Percentiles rank a stretch among this genome's conserved stretches.
phyloP scores from a whole-genome alignment of 139 green algal genomes.

The Micractinium conductrix region DNA sequence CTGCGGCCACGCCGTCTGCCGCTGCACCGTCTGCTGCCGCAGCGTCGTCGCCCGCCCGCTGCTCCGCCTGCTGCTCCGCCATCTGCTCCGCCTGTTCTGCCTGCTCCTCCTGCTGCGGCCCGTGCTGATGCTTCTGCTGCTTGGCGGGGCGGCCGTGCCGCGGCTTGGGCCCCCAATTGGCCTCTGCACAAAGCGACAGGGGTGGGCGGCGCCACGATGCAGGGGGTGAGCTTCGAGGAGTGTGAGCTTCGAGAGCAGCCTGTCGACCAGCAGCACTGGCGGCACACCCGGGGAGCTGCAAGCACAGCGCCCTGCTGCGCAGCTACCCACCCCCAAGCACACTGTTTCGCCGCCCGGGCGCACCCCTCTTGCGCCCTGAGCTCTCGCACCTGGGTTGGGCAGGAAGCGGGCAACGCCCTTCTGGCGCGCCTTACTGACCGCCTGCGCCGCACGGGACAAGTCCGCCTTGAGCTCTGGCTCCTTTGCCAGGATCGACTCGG shows the following conservation, averaged over 20 bases:
- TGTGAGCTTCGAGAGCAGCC: too few relatives aligned
- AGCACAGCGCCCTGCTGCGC: not conserved
- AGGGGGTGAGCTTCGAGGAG: too few relatives aligned
- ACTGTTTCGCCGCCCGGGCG: not conserved
- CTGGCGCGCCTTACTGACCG: conserved; percentile 58
- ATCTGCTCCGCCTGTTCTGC: not conserved
- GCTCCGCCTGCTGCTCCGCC: conserved; percentile 4
- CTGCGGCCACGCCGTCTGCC: not conserved
- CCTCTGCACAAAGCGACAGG: conserved; percentile 39
- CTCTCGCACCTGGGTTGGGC: conserved; percentile 74
- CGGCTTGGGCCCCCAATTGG: conserved; percentile 89
- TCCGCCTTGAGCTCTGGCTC: conserved; percentile 73
- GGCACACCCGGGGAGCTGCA: not conserved
- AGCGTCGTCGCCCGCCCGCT: not conserved
- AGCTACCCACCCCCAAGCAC: too few relatives aligned
- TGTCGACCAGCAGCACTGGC: not conserved
- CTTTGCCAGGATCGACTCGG: conserved; percentile 76
- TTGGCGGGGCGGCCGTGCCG: conserved; percentile 21
- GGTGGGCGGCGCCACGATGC: not conserved
- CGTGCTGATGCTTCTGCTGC: not conserved
- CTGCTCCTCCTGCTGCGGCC: conserved; percentile 14
- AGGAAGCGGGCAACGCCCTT: conserved; percentile 70
- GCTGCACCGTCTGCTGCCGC: not conserved
- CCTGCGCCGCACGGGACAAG: conserved; percentile 67
- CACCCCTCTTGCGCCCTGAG: not conserved